phyloP scores from a whole-genome alignment of 805 yeast genomes.

The Myxozyma vanderwaltii region DNA sequence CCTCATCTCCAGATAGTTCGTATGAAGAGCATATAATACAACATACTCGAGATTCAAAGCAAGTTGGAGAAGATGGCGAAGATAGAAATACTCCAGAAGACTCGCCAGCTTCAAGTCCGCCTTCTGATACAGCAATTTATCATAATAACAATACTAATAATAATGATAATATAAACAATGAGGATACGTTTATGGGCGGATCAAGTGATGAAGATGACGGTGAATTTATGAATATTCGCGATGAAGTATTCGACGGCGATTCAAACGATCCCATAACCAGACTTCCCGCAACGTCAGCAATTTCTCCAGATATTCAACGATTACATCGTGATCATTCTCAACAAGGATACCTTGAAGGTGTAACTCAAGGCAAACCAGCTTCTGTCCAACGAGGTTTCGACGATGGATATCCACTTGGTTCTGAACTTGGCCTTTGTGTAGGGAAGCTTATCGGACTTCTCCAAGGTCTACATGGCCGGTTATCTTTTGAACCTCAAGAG shows the following conservation, averaged over 20 bases:
- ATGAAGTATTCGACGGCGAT: not conserved
- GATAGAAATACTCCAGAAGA: too few species aligned
- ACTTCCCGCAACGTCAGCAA: not conserved
- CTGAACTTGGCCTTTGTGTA: slow-evolving; percentile 61
- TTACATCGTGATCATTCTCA: slow-evolving; percentile 62
- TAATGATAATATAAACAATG: too few species aligned
- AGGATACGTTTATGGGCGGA: not conserved
- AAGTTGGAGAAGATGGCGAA: too few species aligned
- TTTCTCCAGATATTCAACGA: slow-evolving; percentile 19
- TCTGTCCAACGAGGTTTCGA: slow-evolving; percentile 82
- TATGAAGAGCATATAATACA: too few species aligned
- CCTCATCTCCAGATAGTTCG: too few species aligned
- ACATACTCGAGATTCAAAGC: too few species aligned
- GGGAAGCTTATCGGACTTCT: slow-evolving; percentile 65
- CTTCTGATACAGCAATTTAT: too few species aligned
- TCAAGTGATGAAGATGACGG: not conserved
- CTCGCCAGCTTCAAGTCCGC: too few species aligned
- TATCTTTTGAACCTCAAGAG: not conserved
- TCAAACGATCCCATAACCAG: not conserved
- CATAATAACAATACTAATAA: too few species aligned
- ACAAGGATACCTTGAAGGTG: slow-evolving; percentile 83
- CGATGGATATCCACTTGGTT: slow-evolving; percentile 75
- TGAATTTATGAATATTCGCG: not conserved
- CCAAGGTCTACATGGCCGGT: slow-evolving; percentile 44
- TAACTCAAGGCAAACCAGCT: slow-evolving; percentile 65